Conservation (phyloP, 108 stramenopile species). For the Cylindrotheca fusiformis region DNA sequence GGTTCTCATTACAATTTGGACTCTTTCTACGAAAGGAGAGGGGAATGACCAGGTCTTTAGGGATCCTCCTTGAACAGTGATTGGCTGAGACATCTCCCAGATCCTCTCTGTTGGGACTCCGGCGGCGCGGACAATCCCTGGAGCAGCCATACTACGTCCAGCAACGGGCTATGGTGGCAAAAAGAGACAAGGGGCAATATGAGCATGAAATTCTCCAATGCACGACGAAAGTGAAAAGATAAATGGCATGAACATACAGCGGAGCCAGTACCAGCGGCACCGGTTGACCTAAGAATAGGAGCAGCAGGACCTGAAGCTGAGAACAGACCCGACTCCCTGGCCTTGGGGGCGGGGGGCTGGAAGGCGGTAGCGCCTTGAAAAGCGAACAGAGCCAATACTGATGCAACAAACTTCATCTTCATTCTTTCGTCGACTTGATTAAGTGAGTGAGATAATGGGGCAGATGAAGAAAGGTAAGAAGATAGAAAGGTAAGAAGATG, state of each 20-base stretch:
- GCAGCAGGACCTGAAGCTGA: too few relatives aligned
- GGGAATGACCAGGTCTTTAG: conserved; percentile 73
- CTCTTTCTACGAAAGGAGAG: conserved; percentile 52
- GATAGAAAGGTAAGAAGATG: too few relatives aligned
- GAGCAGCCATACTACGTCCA: background rate
- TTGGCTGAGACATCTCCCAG: conserved; percentile 42
- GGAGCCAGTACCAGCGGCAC: background rate
- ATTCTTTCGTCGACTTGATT: too few relatives aligned
- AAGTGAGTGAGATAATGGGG: too few relatives aligned
- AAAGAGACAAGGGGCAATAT: background rate
- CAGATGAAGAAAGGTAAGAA: too few relatives aligned
- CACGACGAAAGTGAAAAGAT: too few relatives aligned
- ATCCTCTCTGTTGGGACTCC: background rate
- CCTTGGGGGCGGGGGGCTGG: background rate
- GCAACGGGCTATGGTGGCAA: background rate
- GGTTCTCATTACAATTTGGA: conserved; percentile 71
- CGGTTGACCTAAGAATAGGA: background rate
- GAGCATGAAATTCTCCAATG: background rate
- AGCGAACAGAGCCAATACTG: background rate
- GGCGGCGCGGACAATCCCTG: background rate
- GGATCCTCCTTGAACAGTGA: conserved; percentile 76
- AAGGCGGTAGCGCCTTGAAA: background rate
- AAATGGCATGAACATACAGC: background rate
- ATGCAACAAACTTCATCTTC: background rate
- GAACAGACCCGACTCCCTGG: background rate